A percentile compares a stretch with the other conserved stretches of the same genome.
phyloP scores from a whole-genome alignment of 345 rosid species.

The Aquilaria malaccensis region DNA sequence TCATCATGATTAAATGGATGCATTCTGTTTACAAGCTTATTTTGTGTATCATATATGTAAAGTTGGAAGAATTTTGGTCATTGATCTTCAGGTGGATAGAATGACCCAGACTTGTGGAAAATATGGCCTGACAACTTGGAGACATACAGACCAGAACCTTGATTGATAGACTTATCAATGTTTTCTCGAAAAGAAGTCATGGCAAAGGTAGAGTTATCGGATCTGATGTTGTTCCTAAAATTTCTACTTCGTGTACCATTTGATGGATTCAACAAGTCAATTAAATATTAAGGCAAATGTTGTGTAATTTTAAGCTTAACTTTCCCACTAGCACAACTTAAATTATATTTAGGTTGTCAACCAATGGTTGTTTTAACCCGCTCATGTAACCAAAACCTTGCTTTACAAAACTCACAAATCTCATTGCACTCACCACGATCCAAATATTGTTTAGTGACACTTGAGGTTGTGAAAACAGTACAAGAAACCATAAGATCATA shows the following conservation, averaged over 20 bases:
- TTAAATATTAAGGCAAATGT: too few species aligned
- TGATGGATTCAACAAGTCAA: too few species aligned
- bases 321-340: too few species aligned
- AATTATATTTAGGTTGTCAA: too few species aligned
- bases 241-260: background rate
- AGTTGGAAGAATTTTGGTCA: background rate
- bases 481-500: too few species aligned
- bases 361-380: too few species aligned
- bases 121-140: background rate
- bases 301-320: too few species aligned
- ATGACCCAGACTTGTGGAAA: background rate
- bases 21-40: background rate
- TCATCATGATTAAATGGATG: background rate
- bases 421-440: too few species aligned
- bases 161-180: background rate
- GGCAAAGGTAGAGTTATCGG: background rate
- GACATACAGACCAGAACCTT: background rate
- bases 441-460: too few species aligned
- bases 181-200: background rate
- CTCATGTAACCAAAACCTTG: too few species aligned
- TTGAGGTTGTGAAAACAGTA: too few species aligned
- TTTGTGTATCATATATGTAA: background rate
- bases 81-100: background rate
- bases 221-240: background rate
- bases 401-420: too few species aligned